Evolutionary conservation across 2,329 filamentous ascomycete genomes (phyloP).

Genomic region (Colletotrichum scovillei): DNA sequence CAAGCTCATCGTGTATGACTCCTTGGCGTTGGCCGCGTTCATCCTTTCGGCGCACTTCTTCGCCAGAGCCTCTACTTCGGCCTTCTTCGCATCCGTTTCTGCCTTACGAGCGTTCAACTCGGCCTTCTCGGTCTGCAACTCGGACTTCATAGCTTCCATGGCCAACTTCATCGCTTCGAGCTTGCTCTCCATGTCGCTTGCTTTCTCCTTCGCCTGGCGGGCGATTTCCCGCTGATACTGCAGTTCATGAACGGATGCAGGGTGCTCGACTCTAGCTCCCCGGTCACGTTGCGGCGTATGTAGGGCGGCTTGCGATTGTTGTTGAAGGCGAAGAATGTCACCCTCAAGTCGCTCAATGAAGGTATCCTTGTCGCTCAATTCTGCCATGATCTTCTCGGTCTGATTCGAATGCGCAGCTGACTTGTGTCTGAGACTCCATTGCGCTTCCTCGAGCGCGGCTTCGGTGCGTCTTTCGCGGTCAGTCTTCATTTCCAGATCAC

Average conservation of each 20-base stretch:
- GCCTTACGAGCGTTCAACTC: too few species aligned
- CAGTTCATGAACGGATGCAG: neutral
- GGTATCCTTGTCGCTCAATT: too few species aligned
- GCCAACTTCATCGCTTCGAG: neutral
- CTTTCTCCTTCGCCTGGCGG: neutral
- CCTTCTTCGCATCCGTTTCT: neutral
- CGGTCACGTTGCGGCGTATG: neutral
- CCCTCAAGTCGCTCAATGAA: too few species aligned
- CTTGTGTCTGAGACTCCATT: too few species aligned
- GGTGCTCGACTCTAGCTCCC: too few species aligned
- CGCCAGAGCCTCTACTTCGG: neutral
- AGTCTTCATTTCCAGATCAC: too few species aligned
- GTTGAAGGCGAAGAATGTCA: neutral
- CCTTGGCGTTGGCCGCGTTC: fast-evolving
- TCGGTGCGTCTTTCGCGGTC: too few species aligned
- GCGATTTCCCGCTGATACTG: neutral
- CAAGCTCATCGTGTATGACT: neutral
- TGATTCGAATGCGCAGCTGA: too few species aligned
- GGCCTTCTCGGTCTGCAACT: neutral
- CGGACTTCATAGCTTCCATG: neutral
- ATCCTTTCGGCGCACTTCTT: neutral
- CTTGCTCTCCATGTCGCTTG: conserved; percentile 5
- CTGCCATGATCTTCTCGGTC: too few species aligned
- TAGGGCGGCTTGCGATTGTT: neutral
- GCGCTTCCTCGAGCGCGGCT: too few species aligned